A percentile compares a stretch with the other conserved stretches of the same genome.
Evolutionary conservation across 2,329 filamentous ascomycete genomes (phyloP).

Genomic region (Zalaria sp.): DNA sequence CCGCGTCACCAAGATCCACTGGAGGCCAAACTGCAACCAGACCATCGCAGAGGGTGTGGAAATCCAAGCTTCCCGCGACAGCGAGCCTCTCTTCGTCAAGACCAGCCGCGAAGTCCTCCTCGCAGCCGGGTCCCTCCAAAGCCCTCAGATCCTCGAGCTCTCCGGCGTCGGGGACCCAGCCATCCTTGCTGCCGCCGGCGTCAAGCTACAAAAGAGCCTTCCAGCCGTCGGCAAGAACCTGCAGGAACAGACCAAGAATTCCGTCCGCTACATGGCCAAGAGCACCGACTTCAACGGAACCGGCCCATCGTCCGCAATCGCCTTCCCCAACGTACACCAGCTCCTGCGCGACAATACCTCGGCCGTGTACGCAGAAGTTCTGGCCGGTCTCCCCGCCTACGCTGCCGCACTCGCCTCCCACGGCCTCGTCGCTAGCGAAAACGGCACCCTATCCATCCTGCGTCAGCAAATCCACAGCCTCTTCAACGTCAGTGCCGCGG

Average conservation of each 20-base stretch:
- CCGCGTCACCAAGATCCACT: constrained; percentile 12
- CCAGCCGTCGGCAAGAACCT: constrained; percentile 19
- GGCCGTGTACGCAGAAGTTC: constrained; percentile 12
- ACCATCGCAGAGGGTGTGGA: constrained; percentile 8
- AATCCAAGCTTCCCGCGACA: constrained; percentile 8
- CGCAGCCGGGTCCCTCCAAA: constrained; percentile 39
- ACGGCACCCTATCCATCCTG: constrained; percentile 10
- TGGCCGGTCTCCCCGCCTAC: constrained; percentile 15
- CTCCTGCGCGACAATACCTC: constrained; percentile 18
- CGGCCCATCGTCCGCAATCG: constrained; percentile 23
- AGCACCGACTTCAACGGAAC: constrained; percentile 18
- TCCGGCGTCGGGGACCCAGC: constrained; percentile 39
- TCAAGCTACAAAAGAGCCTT: constrained; percentile 8
- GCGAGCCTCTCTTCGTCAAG: constrained; percentile 9
- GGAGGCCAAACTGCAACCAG: constrained; percentile 3
- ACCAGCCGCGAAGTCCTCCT: constrained; percentile 38
- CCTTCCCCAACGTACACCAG: constrained; percentile 21
- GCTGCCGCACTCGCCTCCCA: constrained; percentile 9
- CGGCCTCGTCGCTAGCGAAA: constrained; percentile 10
- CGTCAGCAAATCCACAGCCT: constrained; percentile 13
- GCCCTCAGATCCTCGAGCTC: constrained; percentile 42
- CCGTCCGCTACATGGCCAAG: constrained; percentile 10
- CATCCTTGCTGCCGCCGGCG: constrained; percentile 18
- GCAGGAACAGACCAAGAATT: constrained; percentile 10
- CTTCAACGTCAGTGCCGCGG: too few species aligned